Base-by-base conservation (phyloP, 345 rosid genomes). In the Microcos paniculata region DNA sequence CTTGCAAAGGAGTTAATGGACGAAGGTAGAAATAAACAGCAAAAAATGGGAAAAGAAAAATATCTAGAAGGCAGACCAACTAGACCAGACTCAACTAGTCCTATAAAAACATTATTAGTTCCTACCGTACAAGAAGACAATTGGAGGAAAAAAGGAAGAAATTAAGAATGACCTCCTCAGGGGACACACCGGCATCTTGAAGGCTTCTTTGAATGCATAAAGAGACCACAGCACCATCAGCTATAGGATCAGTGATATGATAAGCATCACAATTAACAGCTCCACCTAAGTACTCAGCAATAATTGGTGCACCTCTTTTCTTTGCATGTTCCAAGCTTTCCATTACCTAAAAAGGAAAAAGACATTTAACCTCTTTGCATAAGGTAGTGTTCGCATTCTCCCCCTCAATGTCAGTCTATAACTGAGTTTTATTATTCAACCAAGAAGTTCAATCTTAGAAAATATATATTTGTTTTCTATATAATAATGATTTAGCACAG, bases 161-260 rank as follows among this genome's bases (percentile, higher is more conserved):
- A 53, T 38, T 56, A 13, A 56, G 4, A 52, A 13, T 23, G 82
- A 90, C 98, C 96, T 92, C 98, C 81, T 93, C 99, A 19, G 96
- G 98, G 46, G 98, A 92, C 45, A 95, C 98, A 71, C 98, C 97
- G 35, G 98, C 97, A 86, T 94, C 97, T 79, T 88, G 91, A 80
- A 95, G 98, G 83, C 98, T 87, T 76, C 96, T 90, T 84, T 86
- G 86, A 72, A 95, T 93, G 87, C 99, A 93, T 33, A 98, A 82
- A 80, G 99, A 95, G 68, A 95, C 98, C 48, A 98, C 99, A 84
- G 90, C 96, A 10, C 99, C 99, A 86, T 95, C 99, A 84, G 94
- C 87, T 82, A 98, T 91, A 43, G 99, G 99, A 83, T 91, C 98
- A 72, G 98, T 95, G 97, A 95, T 91, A 84, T 95, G 99, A 79